Base-by-base conservation (phyloP, 1,284 basidiomycete species). In the Ustilago crameri region DNA sequence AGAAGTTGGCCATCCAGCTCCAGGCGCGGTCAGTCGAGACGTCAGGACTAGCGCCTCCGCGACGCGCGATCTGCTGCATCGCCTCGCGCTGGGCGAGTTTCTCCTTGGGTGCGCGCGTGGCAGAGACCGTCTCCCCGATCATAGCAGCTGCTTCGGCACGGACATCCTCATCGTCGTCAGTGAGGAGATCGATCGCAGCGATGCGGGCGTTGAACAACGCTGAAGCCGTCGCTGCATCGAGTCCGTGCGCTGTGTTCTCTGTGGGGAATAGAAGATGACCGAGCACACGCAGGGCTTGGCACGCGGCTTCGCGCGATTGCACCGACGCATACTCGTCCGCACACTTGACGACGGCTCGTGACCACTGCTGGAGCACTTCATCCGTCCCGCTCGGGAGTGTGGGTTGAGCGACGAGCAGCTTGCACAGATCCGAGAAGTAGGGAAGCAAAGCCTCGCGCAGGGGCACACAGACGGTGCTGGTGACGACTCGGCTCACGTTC, bases 371-470 rank as follows among this genome's bases (percentile, higher is more conserved):
- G 9, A 59, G 62, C 45, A 60, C 38, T 10, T 2, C 30, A n/a
- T 43, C 37, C 10, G 27, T 15, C 3, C 50, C 50, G 8, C 41
- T 40, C 2, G 18, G 26, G 14, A 22, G 32, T 10, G 38, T 20
- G 5, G 20, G 35, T 17, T 26, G 37, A 3, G 37, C 48, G n/a
- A 61, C 9, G 10, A 60, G 20, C 23, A 58, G 35, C 48, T 60
- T 60, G 59, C 70, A 73, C 5, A 73, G 53, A 34, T 60, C 49
- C 3, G 65, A 59, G 5, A 73, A 52, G 48, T 73, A 73, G 1
- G 77, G 77, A 8, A 78, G 49, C 5, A 79, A 61, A 20, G 74
- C 75, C 45, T 79, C 74, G 30, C 74, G 60, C 24, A 79, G 38
- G 1, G 67, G 62, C 17, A 66, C 60, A 34, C 59, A 63, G 10